Evolutionary conservation across 352 stramenopile species (phyloP).

Genomic region (Globisporangium irregulare): DNA sequence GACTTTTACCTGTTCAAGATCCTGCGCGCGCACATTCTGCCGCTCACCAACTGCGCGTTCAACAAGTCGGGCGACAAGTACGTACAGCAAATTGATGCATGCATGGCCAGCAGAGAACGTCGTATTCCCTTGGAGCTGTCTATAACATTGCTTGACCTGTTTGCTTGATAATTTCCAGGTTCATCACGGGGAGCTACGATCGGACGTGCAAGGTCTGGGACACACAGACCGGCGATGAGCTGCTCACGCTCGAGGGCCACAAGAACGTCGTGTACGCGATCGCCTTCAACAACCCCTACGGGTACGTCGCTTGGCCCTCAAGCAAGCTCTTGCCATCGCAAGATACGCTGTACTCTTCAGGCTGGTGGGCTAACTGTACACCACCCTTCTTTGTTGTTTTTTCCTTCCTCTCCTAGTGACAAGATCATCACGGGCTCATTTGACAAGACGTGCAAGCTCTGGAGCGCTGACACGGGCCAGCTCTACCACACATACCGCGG

Average conservation of each 20-base stretch:
- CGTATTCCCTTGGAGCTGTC: too few relatives aligned
- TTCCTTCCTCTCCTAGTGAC: conserved; percentile 41
- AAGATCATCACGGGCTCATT: conserved; percentile 96
- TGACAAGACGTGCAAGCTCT: conserved; percentile 96
- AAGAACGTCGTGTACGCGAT: conserved; percentile 97
- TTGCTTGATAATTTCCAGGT: conserved; percentile 35
- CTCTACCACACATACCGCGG: conserved; percentile 94
- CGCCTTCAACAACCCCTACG: conserved; percentile 97
- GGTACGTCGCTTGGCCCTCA: conserved; percentile 29
- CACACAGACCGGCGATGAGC: conserved; percentile 92
- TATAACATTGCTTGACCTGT: too few relatives aligned
- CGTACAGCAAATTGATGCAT: neutral
- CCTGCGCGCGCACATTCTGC: conserved; percentile 92
- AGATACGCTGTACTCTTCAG: neutral
- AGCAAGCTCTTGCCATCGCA: neutral
- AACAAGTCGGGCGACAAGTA: conserved; percentile 96
- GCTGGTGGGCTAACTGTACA: neutral
- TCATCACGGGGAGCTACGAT: conserved; percentile 96
- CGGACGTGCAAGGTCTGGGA: conserved; percentile 96
- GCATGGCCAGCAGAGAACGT: too few relatives aligned
- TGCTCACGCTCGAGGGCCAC: conserved; percentile 93
- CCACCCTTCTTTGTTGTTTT: neutral
- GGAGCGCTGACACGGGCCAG: conserved; percentile 92
- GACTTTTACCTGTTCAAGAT: conserved; percentile 98
- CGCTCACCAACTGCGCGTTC: conserved; percentile 95